Evolutionary conservation across 2,329 filamentous ascomycete genomes (phyloP).

Genomic region (Fusarium fujikuroi): DNA sequence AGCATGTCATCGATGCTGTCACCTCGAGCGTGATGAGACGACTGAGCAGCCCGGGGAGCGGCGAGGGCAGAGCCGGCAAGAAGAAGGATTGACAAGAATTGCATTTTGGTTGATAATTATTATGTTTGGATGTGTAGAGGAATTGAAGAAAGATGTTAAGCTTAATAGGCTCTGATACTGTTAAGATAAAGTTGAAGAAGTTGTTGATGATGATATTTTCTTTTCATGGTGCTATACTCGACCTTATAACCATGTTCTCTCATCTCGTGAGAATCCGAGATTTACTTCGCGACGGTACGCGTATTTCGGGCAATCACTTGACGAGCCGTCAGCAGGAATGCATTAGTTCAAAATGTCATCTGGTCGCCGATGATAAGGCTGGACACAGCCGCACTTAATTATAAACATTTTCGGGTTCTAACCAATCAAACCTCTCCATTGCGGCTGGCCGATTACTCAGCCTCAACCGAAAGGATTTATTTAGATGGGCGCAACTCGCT

Average conservation of each 20-base stretch:
- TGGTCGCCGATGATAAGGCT: neutral
- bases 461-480: neutral
- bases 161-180: accelerated
- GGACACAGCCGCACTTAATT: neutral
- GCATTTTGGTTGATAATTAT: neutral
- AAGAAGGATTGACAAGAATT: neutral
- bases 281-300: accelerated
- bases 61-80: conserved; percentile 11
- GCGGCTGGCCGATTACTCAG: neutral
- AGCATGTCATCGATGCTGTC: conserved; percentile 19
- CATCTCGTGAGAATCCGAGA: neutral
- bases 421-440: neutral
- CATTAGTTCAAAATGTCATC: neutral
- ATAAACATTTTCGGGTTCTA: neutral
- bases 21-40: neutral
- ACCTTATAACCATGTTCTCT: neutral
- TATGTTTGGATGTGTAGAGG: neutral
- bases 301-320: neutral
- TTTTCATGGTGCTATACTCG: neutral
- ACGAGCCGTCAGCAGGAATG: neutral
- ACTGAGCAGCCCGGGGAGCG: conserved; percentile 1
- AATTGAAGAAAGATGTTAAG: neutral
- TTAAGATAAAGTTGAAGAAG: neutral
- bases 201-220: neutral
- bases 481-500: neutral